Conservation (phyloP, 352 stramenopile species). For the Phytophthora quininea region DNA sequence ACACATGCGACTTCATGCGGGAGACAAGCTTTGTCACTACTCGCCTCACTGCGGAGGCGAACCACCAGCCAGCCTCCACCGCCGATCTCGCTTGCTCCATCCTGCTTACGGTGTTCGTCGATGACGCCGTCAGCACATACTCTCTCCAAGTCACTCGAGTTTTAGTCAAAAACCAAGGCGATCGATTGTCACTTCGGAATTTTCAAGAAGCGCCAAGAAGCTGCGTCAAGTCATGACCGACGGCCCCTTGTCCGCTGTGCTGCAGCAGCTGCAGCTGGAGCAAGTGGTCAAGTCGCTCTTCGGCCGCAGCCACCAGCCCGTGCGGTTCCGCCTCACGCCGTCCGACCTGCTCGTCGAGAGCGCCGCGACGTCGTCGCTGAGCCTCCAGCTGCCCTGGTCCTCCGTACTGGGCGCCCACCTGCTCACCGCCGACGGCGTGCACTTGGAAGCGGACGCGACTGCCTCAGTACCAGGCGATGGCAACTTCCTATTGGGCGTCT, state of each 20-base stretch:
- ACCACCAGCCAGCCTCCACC: too few relatives aligned
- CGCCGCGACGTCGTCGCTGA: constrained; percentile 7
- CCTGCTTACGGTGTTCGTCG: too few relatives aligned
- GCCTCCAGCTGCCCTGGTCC: constrained; percentile 42
- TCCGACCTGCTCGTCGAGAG: constrained; percentile 23
- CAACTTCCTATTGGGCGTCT: constrained; percentile 54
- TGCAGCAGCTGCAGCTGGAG: constrained; percentile 38
- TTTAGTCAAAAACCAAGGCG: neutral
- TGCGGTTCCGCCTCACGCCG: constrained; percentile 30
- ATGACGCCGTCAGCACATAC: too few relatives aligned
- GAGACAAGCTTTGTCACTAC: too few relatives aligned
- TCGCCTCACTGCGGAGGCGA: too few relatives aligned
- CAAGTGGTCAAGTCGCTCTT: constrained; percentile 40
- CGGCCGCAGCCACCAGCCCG: constrained; percentile 26
- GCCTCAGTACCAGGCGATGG: constrained; percentile 5
- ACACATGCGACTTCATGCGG: too few relatives aligned
- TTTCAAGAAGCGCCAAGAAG: neutral
- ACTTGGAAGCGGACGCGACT: constrained; percentile 32
- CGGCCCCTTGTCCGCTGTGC: constrained; percentile 11
- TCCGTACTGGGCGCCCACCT: constrained; percentile 66
- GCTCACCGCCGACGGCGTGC: constrained; percentile 47
- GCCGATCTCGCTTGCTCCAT: too few relatives aligned
- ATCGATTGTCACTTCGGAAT: neutral
- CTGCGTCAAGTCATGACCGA: constrained; percentile 2
- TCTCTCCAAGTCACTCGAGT: too few relatives aligned